Evolutionary conservation across 2,329 filamentous ascomycete species (phyloP).

Genomic region (Byssoonygena ceratinophila): DNA sequence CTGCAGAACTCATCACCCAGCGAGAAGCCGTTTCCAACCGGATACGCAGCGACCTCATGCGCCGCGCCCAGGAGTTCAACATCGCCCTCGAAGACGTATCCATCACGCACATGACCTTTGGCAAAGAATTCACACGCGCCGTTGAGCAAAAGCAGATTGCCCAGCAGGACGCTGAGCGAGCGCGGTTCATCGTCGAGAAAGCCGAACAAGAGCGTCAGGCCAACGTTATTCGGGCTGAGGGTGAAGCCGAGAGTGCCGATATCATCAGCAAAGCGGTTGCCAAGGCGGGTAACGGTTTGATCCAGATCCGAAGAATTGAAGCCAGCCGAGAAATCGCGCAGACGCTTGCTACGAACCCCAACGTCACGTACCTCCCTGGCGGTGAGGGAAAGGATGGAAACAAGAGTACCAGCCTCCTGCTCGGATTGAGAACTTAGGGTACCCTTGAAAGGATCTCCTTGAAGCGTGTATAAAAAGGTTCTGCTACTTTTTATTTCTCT

Average conservation of each 20-base stretch:
- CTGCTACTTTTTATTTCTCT: neutral
- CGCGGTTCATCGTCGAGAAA: conserved; percentile 95
- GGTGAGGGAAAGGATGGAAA: conserved; percentile 49
- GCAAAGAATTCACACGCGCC: conserved; percentile 95
- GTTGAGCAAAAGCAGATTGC: conserved; percentile 99
- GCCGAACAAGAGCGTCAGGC: conserved; percentile 98
- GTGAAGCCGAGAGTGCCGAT: conserved; percentile 92
- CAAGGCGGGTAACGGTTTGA: conserved; percentile 84
- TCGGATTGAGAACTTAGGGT: conserved; percentile 51
- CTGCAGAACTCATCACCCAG: conserved; percentile 96
- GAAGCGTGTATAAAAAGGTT: conserved; percentile 7
- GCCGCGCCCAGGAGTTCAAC: conserved; percentile 93
- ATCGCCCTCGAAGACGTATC: conserved; percentile 97
- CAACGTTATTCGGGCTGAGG: conserved; percentile 95
- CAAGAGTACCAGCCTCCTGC: conserved; percentile 55
- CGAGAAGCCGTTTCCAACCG: conserved; percentile 92
- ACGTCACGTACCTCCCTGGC: conserved; percentile 86
- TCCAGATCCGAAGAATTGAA: conserved; percentile 95
- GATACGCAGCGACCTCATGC: conserved; percentile 83
- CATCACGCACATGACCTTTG: conserved; percentile 99
- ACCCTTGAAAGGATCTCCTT: neutral
- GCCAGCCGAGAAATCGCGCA: conserved; percentile 91
- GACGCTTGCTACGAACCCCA: conserved; percentile 79
- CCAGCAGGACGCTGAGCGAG: conserved; percentile 95
- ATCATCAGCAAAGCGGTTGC: conserved; percentile 89